These are phyloP conservation scores for Saturnispora gosingensis DNA, from an alignment of 805 yeast species.

Conservation along the genomic window DNA sequence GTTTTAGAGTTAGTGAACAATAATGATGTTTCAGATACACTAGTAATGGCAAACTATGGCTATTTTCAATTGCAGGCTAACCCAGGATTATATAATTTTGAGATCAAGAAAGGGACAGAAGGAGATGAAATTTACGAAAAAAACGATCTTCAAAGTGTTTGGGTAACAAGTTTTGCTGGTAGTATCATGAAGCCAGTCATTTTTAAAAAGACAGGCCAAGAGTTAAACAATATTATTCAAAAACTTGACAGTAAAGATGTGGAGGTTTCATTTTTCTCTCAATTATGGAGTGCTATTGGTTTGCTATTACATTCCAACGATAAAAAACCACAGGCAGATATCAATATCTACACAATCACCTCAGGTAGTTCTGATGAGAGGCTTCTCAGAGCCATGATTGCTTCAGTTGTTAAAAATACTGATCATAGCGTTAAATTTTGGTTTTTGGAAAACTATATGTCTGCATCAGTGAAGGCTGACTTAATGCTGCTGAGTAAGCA, in stretches of 20 bases:
- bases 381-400: constrained; percentile 68
- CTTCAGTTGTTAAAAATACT: constrained; percentile 61
- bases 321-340: constrained; percentile 38
- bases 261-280: constrained; percentile 3
- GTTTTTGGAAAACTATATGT: constrained; percentile 75
- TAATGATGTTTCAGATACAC: constrained; percentile 39
- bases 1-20: constrained; percentile 31
- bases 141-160: constrained; percentile 13
- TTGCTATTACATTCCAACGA: neutral
- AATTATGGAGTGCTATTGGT: neutral
- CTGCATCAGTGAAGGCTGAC: constrained; percentile 54
- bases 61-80: constrained; percentile 69
- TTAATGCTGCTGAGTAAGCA: constrained; percentile 50
- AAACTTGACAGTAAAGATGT: constrained; percentile 2
- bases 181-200: constrained; percentile 34
- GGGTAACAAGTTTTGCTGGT: constrained; percentile 39
- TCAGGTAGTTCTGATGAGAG: constrained; percentile 76
- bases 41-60: constrained; percentile 72
- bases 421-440: constrained; percentile 67
- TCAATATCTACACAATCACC: constrained; percentile 75
- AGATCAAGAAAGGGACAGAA: constrained; percentile 32
- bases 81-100: constrained; percentile 63
- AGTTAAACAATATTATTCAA: constrained; percentile 4
- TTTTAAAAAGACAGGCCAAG: constrained; percentile 22
- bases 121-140: constrained; percentile 35